Percentiles rank a stretch among this genome's conserved stretches.
Conservation (phyloP, 495 filamentous ascomycete species). For the Daldinia vernicosa region DNA sequence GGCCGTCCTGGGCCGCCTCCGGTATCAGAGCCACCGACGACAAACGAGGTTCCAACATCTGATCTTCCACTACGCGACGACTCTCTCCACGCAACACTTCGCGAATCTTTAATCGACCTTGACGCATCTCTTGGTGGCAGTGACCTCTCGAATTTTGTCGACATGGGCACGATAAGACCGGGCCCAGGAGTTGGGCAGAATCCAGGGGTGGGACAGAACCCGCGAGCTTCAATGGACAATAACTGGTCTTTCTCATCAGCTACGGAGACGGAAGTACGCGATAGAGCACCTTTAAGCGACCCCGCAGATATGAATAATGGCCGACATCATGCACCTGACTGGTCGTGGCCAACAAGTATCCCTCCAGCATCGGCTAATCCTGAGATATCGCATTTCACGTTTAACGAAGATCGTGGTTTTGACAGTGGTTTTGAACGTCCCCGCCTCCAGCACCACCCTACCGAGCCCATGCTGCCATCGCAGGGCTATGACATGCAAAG, state of each 20-base stretch:
- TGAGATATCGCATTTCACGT: constrained; percentile 59
- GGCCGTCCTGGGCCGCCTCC: constrained; percentile 50
- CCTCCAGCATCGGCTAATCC: constrained; percentile 61
- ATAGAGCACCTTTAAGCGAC: constrained; percentile 59
- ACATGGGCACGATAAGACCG: constrained; percentile 68
- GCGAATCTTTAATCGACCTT: constrained; percentile 67
- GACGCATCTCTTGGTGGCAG: constrained; percentile 59
- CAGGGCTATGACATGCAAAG: constrained; percentile 48
- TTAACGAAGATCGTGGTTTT: constrained; percentile 47
- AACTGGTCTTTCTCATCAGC: constrained; percentile 49
- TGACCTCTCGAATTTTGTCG: constrained; percentile 62
- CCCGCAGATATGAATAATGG: constrained; percentile 56
- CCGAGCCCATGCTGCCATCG: constrained; percentile 58
- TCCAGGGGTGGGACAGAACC: constrained; percentile 37
- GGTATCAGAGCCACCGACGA: constrained; percentile 30
- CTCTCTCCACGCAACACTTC: constrained; percentile 58
- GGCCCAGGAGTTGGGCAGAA: constrained; percentile 30
- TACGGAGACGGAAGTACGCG: constrained; percentile 56
- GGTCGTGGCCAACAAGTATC: constrained; percentile 66
- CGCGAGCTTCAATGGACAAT: constrained; percentile 54
- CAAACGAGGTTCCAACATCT: constrained; percentile 46
- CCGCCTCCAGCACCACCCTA: constrained; percentile 58
- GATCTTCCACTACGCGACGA: constrained; percentile 65
- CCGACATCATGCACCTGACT: constrained; percentile 65
- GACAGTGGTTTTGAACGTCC: constrained; percentile 53